phyloP scores from a whole-genome alignment of 108 stramenopile genomes.

The Cylindrotheca closterium region DNA sequence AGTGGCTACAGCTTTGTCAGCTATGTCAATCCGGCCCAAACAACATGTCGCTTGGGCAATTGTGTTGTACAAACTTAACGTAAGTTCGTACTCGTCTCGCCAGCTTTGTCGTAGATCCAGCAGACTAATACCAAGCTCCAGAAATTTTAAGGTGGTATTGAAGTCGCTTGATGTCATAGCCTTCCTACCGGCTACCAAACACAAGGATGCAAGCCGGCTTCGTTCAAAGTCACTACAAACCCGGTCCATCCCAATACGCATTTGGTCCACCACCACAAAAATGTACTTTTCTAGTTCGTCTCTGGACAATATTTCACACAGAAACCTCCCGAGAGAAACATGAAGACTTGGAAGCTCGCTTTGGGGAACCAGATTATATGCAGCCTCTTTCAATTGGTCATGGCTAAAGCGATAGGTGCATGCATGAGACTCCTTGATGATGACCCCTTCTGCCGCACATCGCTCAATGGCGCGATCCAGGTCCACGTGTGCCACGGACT shows the following conservation, averaged over 20 bases:
- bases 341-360: slow-evolving; percentile 3
- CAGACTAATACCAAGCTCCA: slow-evolving; percentile 15
- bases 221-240: slow-evolving; percentile 18
- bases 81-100: slow-evolving; percentile 55
- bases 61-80: slow-evolving; percentile 49
- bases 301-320: slow-evolving; percentile 11
- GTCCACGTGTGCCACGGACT: not conserved
- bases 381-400: slow-evolving; percentile 53
- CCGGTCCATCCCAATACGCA: slow-evolving; percentile 5
- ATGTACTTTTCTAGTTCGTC: slow-evolving; percentile 20
- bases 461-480: not conserved
- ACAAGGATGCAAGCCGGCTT: slow-evolving; percentile 18
- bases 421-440: slow-evolving; percentile 9
- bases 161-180: slow-evolving; percentile 17
- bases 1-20: slow-evolving; percentile 22
- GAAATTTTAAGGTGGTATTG: slow-evolving; percentile 15
- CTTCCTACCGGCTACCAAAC: slow-evolving; percentile 19
- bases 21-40: slow-evolving; percentile 31
- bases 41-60: slow-evolving; percentile 42
- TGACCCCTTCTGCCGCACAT: not conserved
- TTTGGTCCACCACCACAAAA: slow-evolving; percentile 20
- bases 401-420: slow-evolving; percentile 37
- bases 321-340: slow-evolving; percentile 6
- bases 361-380: slow-evolving; percentile 38
- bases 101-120: slow-evolving; percentile 24